A percentile compares a stretch with the other conserved stretches of the same genome.
Evolutionary conservation across 2,329 filamentous ascomycete genomes (phyloP).

Genomic region (Fusarium sp.): DNA sequence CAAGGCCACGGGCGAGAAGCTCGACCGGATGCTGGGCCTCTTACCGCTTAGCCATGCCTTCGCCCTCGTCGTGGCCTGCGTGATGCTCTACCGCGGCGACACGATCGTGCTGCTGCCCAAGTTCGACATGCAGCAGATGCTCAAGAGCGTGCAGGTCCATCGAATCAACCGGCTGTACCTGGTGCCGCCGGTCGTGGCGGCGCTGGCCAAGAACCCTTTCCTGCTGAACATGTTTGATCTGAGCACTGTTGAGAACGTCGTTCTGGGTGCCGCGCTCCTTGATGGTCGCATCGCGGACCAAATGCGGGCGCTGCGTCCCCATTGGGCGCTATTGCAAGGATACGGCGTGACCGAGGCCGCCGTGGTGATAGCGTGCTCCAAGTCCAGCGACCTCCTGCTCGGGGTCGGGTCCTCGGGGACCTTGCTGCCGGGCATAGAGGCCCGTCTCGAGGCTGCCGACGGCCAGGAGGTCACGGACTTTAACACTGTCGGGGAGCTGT

Average conservation of each 20-base stretch:
- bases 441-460: conserved; percentile 13
- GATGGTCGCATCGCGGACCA: conserved; percentile 15
- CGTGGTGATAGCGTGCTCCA: conserved; percentile 16
- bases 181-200: conserved; percentile 13
- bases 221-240: conserved; percentile 18
- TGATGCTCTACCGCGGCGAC: conserved; percentile 18
- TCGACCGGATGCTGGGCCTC: conserved; percentile 14
- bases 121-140: conserved; percentile 18
- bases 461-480: conserved; percentile 19
- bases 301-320: conserved; percentile 8
- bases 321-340: conserved; percentile 17
- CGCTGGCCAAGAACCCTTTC: conserved; percentile 12
- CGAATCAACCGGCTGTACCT: conserved; percentile 16
- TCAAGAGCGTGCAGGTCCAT: conserved; percentile 17
- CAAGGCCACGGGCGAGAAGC: conserved; percentile 14
- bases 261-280: conserved; percentile 15
- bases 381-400: conserved; percentile 14
- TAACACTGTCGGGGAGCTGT: conserved; percentile 9
- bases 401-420: conserved; percentile 16
- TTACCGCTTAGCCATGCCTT: conserved; percentile 17
- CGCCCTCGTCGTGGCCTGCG: conserved; percentile 14
- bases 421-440: conserved; percentile 15
- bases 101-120: conserved; percentile 16
- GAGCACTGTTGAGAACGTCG: conserved; percentile 16
- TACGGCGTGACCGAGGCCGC: conserved; percentile 12